Percentiles rank a stretch among this genome's conserved stretches.
phyloP scores from a whole-genome alignment of 805 yeast species.

The Candida khao-thaluensis region DNA sequence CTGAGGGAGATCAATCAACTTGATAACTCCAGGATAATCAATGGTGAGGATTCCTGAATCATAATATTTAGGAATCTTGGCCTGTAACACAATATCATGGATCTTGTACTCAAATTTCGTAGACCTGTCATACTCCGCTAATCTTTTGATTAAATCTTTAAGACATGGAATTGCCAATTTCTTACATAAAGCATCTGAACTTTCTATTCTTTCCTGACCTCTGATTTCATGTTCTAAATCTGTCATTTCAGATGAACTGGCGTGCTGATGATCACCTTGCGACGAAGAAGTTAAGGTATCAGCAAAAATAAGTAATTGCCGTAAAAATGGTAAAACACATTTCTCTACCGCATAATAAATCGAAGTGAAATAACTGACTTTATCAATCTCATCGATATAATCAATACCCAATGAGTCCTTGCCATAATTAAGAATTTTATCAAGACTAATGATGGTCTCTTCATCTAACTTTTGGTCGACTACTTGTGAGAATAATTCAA shows the following conservation, averaged over 20 bases:
- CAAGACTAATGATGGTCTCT: conserved; percentile 1
- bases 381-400: conserved; percentile 3
- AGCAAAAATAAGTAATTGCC: conserved; percentile 33
- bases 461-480: conserved; percentile 1
- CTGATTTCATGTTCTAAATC: conserved; percentile 18
- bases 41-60: conserved; percentile 26
- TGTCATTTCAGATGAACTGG: conserved; percentile 18
- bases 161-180: conserved; percentile 26
- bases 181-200: conserved; percentile 24
- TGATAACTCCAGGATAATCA: conserved; percentile 56
- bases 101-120: conserved; percentile 21
- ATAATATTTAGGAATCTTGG: conserved; percentile 26
- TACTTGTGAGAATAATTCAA: not conserved
- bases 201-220: conserved; percentile 18
- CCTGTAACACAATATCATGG: conserved; percentile 22
- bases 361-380: conserved; percentile 10
- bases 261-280: conserved; percentile 26
- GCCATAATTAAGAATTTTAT: conserved; percentile 10
- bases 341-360: conserved; percentile 22
- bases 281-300: conserved; percentile 32
- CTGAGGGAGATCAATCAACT: conserved; percentile 52
- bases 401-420: conserved; percentile 8
- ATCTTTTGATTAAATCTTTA: conserved; percentile 15
- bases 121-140: not conserved
- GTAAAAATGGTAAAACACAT: conserved; percentile 31